Conservation (phyloP, 129 eudicot species). For the Erigeron canadensis region DNA sequence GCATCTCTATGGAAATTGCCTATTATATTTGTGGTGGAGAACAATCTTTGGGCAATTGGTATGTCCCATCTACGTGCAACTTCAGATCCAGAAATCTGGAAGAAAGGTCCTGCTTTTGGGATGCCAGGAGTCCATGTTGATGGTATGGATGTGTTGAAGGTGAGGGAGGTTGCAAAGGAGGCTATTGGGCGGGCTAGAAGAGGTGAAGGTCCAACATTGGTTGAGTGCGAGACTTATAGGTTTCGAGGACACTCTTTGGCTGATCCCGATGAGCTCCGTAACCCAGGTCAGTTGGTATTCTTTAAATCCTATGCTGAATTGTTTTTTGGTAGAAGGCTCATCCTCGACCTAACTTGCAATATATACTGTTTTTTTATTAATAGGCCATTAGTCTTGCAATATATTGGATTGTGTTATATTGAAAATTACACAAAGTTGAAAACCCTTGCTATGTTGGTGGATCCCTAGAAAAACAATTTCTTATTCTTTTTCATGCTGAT, state of each 20-base stretch:
- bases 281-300: constrained; percentile 19
- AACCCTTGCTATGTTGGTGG: too few relatives aligned
- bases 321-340: not conserved
- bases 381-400: not conserved
- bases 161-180: constrained; percentile 30
- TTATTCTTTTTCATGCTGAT: not conserved
- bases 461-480: not conserved
- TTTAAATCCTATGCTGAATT: not conserved
- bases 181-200: constrained; percentile 31
- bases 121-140: constrained; percentile 33
- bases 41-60: constrained; percentile 34
- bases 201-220: constrained; percentile 33
- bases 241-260: constrained; percentile 37
- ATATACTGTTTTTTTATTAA: not conserved
- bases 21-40: constrained; percentile 28
- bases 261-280: constrained; percentile 34
- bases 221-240: constrained; percentile 32
- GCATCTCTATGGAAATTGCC: constrained; percentile 32
- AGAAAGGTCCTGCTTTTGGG: constrained; percentile 32
- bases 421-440: too few relatives aligned
- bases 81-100: constrained; percentile 33
- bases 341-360: too few relatives aligned
- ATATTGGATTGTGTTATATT: too few relatives aligned
- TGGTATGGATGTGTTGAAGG: constrained; percentile 37
- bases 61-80: constrained; percentile 35